These are phyloP conservation scores for Ambrosia artemisiifolia DNA, from an alignment of 129 eudicot genomes.

Conservation along the genomic window DNA sequence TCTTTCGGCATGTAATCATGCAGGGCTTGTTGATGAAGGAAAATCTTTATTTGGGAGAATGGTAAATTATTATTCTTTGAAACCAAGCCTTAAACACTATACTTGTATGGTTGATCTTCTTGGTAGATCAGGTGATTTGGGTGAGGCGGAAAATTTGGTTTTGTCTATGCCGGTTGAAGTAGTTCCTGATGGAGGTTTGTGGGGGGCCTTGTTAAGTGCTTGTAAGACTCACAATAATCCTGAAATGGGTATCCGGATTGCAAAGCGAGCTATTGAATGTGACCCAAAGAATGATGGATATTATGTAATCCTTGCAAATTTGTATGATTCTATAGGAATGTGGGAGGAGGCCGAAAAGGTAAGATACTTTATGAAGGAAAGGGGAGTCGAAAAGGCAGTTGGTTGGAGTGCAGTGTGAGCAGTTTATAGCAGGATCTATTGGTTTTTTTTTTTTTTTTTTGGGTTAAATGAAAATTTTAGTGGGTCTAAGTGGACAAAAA, in stretches of 20 bases:
- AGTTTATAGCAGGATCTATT: background rate
- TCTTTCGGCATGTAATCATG: constrained; percentile 75
- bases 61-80: constrained; percentile 49
- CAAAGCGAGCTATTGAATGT: constrained; percentile 61
- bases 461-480: no score
- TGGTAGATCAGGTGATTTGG: constrained; percentile 65
- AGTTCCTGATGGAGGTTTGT: constrained; percentile 76
- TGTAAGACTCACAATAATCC: constrained; percentile 69
- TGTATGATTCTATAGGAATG: constrained; percentile 67
- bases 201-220: constrained; percentile 84
- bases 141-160: constrained; percentile 69
- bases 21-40: constrained; percentile 74
- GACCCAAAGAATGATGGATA: constrained; percentile 93
- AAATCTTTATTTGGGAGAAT: constrained; percentile 53
- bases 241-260: constrained; percentile 67
- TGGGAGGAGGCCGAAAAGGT: constrained; percentile 63
- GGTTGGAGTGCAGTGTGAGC: constrained; percentile 40
- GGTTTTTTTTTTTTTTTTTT: no score
- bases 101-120: constrained; percentile 82
- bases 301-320: constrained; percentile 46
- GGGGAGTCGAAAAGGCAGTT: constrained; percentile 52
- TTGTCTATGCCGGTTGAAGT: constrained; percentile 53
- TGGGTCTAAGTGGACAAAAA: no score
- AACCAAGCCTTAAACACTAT: constrained; percentile 75
- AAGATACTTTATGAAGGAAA: constrained; percentile 56